Conservation (phyloP, 2,329 filamentous ascomycete species). For the Cercospora nicotianae region DNA sequence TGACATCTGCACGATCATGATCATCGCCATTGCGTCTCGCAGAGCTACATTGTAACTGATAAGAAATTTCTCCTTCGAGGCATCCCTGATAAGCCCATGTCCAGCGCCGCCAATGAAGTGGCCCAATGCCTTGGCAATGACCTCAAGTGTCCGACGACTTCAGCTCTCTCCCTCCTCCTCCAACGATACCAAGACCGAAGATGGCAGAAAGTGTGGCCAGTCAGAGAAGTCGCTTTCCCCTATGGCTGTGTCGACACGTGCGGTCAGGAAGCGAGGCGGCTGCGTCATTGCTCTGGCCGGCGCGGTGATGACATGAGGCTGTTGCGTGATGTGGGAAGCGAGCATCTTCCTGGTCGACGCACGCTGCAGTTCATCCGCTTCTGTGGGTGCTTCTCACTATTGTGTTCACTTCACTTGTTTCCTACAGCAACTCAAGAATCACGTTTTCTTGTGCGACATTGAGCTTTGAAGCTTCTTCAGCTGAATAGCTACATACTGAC, state of each 20-base stretch:
- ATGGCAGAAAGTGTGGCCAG: background rate
- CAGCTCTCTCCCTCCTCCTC: background rate
- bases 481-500: background rate
- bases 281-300: conserved; percentile 2
- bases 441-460: background rate
- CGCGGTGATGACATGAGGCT: background rate
- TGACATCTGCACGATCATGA: conserved; percentile 3
- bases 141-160: conserved; percentile 4
- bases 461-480: background rate
- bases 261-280: background rate
- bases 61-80: background rate
- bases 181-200: background rate
- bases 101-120: conserved; percentile 6
- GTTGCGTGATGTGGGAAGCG: background rate
- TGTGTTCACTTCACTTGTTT: background rate
- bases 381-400: background rate
- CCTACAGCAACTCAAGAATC: too few relatives aligned
- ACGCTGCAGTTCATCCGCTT: background rate
- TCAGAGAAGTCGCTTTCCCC: background rate
- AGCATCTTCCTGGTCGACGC: conserved; percentile 4
- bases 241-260: background rate
- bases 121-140: conserved; percentile 3
- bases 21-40: background rate
- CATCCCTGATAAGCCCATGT: conserved; percentile 1
- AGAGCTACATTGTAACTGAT: conserved; percentile 1